Percentiles rank a stretch among this genome's conserved stretches.
These are phyloP conservation scores for Monilinia aucupariae DNA, from an alignment of 2,329 filamentous ascomycete species.

Conservation along the genomic window DNA sequence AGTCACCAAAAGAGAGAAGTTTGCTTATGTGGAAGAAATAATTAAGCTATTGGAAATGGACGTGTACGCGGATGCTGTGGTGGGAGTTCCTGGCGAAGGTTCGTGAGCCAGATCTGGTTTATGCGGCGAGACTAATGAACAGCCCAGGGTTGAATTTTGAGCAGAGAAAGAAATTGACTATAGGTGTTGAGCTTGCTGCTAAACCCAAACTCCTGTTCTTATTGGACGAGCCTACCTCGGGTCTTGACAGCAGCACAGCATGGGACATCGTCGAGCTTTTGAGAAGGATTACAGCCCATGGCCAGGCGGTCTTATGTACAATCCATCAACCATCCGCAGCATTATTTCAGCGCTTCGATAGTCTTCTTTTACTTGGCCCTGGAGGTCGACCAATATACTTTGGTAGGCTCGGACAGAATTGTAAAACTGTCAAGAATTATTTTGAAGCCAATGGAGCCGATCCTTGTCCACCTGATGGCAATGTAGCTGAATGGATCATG, in stretches of 20 bases:
- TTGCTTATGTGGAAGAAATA: conserved; percentile 82
- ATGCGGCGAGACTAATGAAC: conserved; percentile 72
- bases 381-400: conserved; percentile 78
- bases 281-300: conserved; percentile 80
- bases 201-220: conserved; percentile 62
- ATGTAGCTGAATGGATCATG: conserved; percentile 78
- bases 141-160: conserved; percentile 56
- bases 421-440: conserved; percentile 61
- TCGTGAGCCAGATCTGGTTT: conserved; percentile 60
- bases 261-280: conserved; percentile 86
- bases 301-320: conserved; percentile 87
- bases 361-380: conserved; percentile 68
- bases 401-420: conserved; percentile 69
- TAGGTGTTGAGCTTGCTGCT: conserved; percentile 69
- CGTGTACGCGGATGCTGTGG: conserved; percentile 81
- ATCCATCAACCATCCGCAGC: conserved; percentile 93
- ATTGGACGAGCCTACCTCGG: conserved; percentile 79
- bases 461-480: conserved; percentile 61
- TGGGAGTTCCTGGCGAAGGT: conserved; percentile 59
- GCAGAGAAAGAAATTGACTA: conserved; percentile 64
- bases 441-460: conserved; percentile 67
- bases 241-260: conserved; percentile 85
- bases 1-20: conserved; percentile 67
- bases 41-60: conserved; percentile 89
- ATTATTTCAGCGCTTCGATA: conserved; percentile 85